phyloP scores from a whole-genome alignment of 495 filamentous ascomycete genomes.

The Aspergillus mulundensis region DNA sequence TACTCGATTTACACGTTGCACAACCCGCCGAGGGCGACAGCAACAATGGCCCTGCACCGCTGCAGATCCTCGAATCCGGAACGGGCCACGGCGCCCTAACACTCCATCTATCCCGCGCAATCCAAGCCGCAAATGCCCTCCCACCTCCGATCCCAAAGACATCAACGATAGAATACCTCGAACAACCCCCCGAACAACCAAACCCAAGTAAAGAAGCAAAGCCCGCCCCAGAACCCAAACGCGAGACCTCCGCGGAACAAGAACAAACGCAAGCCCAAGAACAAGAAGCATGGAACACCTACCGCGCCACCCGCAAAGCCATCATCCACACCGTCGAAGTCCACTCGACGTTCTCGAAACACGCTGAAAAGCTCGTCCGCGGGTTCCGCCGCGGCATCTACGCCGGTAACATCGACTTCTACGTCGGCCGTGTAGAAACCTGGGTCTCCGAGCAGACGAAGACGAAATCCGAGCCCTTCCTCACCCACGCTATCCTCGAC shows the following conservation, averaged over 20 bases:
- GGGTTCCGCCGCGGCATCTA: constrained; percentile 71
- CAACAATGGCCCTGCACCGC: constrained; percentile 13
- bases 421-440: constrained; percentile 58
- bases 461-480: constrained; percentile 52
- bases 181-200: constrained; percentile 18
- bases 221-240: not conserved
- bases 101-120: constrained; percentile 65
- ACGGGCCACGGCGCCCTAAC: constrained; percentile 77
- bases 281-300: constrained; percentile 38
- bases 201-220: constrained; percentile 21
- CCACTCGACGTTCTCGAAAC: constrained; percentile 50
- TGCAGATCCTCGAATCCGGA: constrained; percentile 78
- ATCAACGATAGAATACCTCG: constrained; percentile 37
- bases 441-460: constrained; percentile 51
- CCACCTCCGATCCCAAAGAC: constrained; percentile 31
- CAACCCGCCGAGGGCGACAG: constrained; percentile 29
- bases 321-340: constrained; percentile 70
- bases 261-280: constrained; percentile 6
- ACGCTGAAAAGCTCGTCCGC: constrained; percentile 56
- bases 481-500: constrained; percentile 66
- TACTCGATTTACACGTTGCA: constrained; percentile 66
- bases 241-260: not conserved
- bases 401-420: constrained; percentile 61
- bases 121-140: constrained; percentile 65
- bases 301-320: constrained; percentile 53